phyloP scores from a whole-genome alignment of 768 basidiomycete species.

The Sarcodon aspratus region DNA sequence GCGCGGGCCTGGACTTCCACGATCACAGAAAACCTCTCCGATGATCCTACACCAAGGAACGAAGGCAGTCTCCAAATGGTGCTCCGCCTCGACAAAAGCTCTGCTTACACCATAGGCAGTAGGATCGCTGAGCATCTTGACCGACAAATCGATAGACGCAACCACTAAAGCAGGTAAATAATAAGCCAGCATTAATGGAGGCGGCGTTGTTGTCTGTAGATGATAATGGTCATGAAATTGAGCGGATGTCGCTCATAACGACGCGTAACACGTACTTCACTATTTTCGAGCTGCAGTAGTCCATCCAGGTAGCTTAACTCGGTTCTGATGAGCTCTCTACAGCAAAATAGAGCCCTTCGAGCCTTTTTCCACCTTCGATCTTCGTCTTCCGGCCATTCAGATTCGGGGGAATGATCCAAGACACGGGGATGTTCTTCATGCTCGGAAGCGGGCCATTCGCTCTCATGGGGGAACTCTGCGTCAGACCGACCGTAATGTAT shows the following conservation, averaged over 20 bases:
- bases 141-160: conserved; percentile 37
- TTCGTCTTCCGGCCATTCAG: not conserved
- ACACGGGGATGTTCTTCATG: too few species aligned
- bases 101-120: conserved; percentile 54
- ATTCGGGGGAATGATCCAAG: not conserved
- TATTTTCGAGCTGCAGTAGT: not conserved
- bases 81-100: conserved; percentile 43
- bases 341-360: not conserved
- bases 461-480: not conserved
- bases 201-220: conserved; percentile 24
- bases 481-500: not conserved
- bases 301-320: not conserved
- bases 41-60: conserved; percentile 46
- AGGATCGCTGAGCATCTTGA: conserved; percentile 43
- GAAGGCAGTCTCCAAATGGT: conserved; percentile 41
- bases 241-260: too few species aligned
- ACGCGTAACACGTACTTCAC: not conserved
- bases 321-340: not conserved
- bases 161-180: conserved; percentile 39
- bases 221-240: not conserved
- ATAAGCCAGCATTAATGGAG: conserved; percentile 41
- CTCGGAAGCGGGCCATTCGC: not conserved
- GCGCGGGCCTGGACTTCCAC: too few species aligned
- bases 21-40: conserved; percentile 24
- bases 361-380: not conserved